Evolutionary conservation across 768 basidiomycete species (phyloP), one percentile per base, ranked within the genome.

Genomic region (Leccinum incarnatum): DNA sequence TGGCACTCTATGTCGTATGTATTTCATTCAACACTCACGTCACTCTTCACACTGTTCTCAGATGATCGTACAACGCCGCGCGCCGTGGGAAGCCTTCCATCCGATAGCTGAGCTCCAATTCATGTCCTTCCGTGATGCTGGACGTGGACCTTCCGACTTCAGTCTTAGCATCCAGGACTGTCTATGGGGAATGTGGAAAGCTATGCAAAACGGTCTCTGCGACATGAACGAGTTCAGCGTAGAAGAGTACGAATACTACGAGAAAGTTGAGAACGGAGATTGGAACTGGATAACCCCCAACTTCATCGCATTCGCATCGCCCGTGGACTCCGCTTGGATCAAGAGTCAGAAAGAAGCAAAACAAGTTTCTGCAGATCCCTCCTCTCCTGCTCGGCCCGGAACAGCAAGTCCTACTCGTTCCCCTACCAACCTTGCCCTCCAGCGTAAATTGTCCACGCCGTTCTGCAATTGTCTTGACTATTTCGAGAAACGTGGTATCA

Each of bases 81-180:
- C 90, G 19, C 95, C 96, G 30, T 95, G 93, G 87, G 92, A 95
- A 74, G 94, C 95, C 3, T 95, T 98, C 71, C 87, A 93, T 64
- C 95, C 96, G 2, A 88, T 98, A 54, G 91, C 94, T 32, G 87
- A 93, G 68, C 70, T 95, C 37, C 93, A 96, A 74, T 93, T 95
- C 70, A 91, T 93, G 87, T 89, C 93, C 15, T 98, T 98, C 71
- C 83, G 97, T 59, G 97, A 99, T 67, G 97, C 97, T 19, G 95
- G 96, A 4, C 84, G 91, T 42, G 95, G 94, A 1, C 85, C 86
- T 12, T 91, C 93, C 9, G 95, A 98, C 73, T 97, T 95, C 76
- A 93, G 90, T 69, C 83, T 98, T 57, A 92, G 81, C 62, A 93
- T 98, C 54, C 95, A 97, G 71, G 95, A 96, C 67, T 92, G 93